Evolutionary conservation across 495 filamentous ascomycete genomes (phyloP), one percentile per base, ranked within the genome.

Genomic region (Trichoderma erinaceum): DNA sequence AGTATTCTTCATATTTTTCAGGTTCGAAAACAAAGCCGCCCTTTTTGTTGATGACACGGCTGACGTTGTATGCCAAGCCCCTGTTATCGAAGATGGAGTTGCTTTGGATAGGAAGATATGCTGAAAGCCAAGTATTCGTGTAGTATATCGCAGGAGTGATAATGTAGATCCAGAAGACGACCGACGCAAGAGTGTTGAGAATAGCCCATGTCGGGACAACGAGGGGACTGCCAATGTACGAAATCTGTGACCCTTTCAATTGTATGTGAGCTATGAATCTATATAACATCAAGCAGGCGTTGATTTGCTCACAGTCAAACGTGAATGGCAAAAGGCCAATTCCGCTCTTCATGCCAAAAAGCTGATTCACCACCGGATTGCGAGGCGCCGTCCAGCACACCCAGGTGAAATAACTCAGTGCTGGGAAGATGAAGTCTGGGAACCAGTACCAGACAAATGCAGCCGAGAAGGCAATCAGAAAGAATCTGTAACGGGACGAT

Each of bases 51-150:
- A 78, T 70, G 15, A 70, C 75, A 1, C 68, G 68, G 0, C 73
- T 70, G 32, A 79, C 73, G 58, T 76, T 72, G 72, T 79, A 79
- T 21, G 58, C 44, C 0, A 23, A n/a, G 7, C 68, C 77, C 1
- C 69, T 74, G 68, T 78, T 75, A 69, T 79, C 76, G 25, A 63
- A 79, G 29, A 77, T 72, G 8, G 58, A 68, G 69, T 78, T 79
- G 1, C 71, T 71, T 52, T 74, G 76, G 68, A 79, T 75, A 27
- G 77, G 77, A 21, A 79, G 64, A 61, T 76, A 79, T 13, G 67
- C 72, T 11, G 76, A 76, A 65, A 68, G 58, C 67, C 69, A 78
- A 21, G 73, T 69, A 32, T 79, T 79, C 12, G 67, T 71, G 58
- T 70, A 78, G 74, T 74, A 79, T 11, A 79, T 10, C 13, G 68